phyloP scores from a whole-genome alignment of 805 yeast species.

The Nematodospora valgi region DNA sequence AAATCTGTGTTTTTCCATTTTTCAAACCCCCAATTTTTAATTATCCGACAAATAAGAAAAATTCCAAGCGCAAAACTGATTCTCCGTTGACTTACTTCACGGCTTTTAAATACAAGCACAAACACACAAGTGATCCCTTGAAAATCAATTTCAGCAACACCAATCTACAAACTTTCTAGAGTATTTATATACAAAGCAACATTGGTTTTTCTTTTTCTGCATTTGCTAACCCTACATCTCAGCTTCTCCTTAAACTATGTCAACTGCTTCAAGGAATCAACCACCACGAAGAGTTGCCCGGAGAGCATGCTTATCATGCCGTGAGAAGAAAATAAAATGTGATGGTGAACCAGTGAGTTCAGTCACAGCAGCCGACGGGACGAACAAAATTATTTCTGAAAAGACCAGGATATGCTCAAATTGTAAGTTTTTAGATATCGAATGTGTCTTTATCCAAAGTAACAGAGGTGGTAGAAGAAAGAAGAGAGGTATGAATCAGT shows the following conservation, averaged over 20 bases:
- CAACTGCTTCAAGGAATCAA: background rate
- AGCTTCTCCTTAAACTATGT: background rate
- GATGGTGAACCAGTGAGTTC: slow-evolving; percentile 49
- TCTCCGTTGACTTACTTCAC: no score
- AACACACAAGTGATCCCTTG: no score
- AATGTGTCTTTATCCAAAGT: slow-evolving; percentile 55
- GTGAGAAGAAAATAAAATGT: slow-evolving; percentile 64
- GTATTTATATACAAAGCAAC: background rate
- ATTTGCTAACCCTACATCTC: no score
- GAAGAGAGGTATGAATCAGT: slow-evolving; percentile 13
- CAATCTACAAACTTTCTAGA: no score
- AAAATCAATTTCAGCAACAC: no score
- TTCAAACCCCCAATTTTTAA: no score
- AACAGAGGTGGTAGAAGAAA: slow-evolving; percentile 56
- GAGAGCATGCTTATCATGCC: slow-evolving; percentile 60
- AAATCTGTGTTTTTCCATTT: no score
- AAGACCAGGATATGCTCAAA: slow-evolving; percentile 41
- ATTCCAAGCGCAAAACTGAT: no score
- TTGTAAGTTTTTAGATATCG: slow-evolving; percentile 41
- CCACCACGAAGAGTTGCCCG: slow-evolving; percentile 44
- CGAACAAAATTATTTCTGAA: slow-evolving; percentile 17
- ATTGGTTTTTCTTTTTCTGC: background rate
- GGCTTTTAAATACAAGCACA: no score
- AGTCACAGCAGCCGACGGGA: slow-evolving; percentile 16
- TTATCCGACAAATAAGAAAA: no score